These are phyloP conservation scores for Wickerhamiella nectarea DNA, from an alignment of 805 yeast genomes.

Conservation along the genomic window DNA sequence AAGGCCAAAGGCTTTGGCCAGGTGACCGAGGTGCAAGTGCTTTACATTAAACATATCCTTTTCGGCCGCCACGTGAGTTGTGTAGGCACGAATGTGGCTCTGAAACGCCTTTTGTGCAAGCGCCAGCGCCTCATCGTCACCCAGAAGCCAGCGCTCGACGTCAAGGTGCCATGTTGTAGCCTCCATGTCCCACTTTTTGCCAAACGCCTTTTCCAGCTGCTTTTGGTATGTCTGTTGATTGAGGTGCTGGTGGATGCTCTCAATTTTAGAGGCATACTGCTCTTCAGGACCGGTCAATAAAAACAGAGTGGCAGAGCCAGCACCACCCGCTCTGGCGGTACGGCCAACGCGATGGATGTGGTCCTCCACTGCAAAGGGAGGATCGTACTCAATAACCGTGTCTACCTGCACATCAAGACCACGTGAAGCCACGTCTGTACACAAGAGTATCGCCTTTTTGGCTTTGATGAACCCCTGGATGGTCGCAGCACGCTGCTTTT, in stretches of 20 bases:
- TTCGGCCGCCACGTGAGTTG: slow-evolving; percentile 81
- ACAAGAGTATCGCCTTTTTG: slow-evolving; percentile 46
- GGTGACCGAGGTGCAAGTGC: slow-evolving; percentile 79
- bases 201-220: slow-evolving; percentile 26
- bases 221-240: slow-evolving; percentile 34
- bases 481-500: slow-evolving; percentile 69
- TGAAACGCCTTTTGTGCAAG: slow-evolving; percentile 70
- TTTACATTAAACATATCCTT: slow-evolving; percentile 70
- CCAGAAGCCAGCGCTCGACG: slow-evolving; percentile 78
- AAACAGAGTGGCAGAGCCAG: slow-evolving; percentile 66
- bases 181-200: slow-evolving; percentile 65
- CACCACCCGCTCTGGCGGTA: slow-evolving; percentile 92
- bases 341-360: slow-evolving; percentile 95
- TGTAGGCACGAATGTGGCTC: slow-evolving; percentile 86
- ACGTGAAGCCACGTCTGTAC: slow-evolving; percentile 97
- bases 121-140: slow-evolving; percentile 43
- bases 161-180: slow-evolving; percentile 95
- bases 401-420: slow-evolving; percentile 87
- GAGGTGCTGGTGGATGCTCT: slow-evolving; percentile 42
- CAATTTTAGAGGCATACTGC: slow-evolving; percentile 53
- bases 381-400: slow-evolving; percentile 82
- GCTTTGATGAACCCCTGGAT: slow-evolving; percentile 33
- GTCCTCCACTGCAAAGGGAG: slow-evolving; percentile 88
- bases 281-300: slow-evolving; percentile 85
- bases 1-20: slow-evolving; percentile 87